Conservation (phyloP, 2,329 filamentous ascomycete genomes). For the Pezicula carpinea region DNA sequence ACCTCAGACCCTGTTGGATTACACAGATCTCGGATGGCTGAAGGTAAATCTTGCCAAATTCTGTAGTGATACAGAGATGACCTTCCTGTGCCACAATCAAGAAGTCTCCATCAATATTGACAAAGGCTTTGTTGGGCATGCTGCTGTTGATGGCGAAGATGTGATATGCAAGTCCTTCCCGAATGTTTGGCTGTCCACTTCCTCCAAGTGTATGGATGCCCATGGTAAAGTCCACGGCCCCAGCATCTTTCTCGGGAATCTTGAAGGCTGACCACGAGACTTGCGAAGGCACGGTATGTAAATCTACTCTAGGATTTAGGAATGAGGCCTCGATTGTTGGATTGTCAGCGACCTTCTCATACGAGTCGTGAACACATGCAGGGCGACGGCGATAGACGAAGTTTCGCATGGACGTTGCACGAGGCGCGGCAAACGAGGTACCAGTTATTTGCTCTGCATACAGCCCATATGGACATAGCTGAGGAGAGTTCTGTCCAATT, state of each 20-base stretch:
- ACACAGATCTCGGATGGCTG: conserved; percentile 59
- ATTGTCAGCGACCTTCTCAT: neutral
- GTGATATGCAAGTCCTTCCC: conserved; percentile 42
- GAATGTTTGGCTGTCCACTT: conserved; percentile 42
- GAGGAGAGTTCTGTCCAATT: conserved; percentile 35
- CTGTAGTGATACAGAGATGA: conserved; percentile 58
- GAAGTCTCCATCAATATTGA: conserved; percentile 58
- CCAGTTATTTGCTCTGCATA: conserved; percentile 39
- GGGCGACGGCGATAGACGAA: conserved; percentile 37
- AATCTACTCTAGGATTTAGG: neutral
- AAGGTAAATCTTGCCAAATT: conserved; percentile 43
- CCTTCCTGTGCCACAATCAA: conserved; percentile 59
- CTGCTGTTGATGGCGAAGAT: conserved; percentile 39
- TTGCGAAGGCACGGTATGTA: neutral
- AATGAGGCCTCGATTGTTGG: neutral
- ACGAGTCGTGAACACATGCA: conserved; percentile 10
- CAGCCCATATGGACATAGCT: conserved; percentile 34
- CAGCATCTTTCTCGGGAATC: neutral
- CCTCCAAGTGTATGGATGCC: conserved; percentile 43
- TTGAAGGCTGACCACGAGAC: neutral
- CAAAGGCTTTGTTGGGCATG: conserved; percentile 40
- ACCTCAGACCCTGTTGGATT: conserved; percentile 57
- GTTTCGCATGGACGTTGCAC: conserved; percentile 31
- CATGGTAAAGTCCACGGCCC: conserved; percentile 35
- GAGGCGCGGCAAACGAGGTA: conserved; percentile 35